phyloP scores from a whole-genome alignment of 2,329 filamentous ascomycete species.

The Cytospora piceicola region DNA sequence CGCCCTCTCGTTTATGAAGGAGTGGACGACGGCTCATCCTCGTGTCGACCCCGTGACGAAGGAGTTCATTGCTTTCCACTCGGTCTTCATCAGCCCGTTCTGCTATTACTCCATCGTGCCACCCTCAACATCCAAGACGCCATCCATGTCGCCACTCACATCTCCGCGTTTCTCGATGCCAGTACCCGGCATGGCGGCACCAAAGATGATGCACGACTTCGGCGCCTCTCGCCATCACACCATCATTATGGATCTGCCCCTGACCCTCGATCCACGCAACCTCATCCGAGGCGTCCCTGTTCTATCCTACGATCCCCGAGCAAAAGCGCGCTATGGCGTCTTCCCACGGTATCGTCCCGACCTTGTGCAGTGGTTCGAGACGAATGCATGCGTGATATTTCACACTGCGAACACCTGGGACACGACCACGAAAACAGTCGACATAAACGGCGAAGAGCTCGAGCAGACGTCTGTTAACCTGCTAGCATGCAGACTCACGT shows the following conservation, averaged over 20 bases:
- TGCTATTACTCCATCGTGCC: conserved; percentile 63
- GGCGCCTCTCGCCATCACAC: conserved; percentile 66
- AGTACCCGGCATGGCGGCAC: conserved; percentile 63
- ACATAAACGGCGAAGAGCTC: conserved; percentile 36
- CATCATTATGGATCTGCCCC: conserved; percentile 70
- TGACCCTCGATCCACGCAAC: conserved; percentile 67
- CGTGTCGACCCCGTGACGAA: conserved; percentile 67
- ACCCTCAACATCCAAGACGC: conserved; percentile 3
- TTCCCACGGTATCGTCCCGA: conserved; percentile 65
- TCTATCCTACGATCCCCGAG: conserved; percentile 62
- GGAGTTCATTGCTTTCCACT: conserved; percentile 70
- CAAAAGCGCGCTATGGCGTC: conserved; percentile 65
- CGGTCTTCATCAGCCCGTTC: conserved; percentile 66
- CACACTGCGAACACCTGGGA: conserved; percentile 76
- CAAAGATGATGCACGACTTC: conserved; percentile 80
- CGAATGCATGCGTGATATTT: conserved; percentile 69
- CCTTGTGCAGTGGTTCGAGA: conserved; percentile 68
- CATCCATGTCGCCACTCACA: conserved; percentile 14
- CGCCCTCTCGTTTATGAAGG: conserved; percentile 63
- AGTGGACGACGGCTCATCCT: conserved; percentile 73
- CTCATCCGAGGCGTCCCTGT: conserved; percentile 58
- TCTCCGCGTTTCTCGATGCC: conserved; percentile 52
- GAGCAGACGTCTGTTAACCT: conserved; percentile 54
- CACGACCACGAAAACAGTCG: conserved; percentile 29
- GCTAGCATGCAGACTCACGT: conserved; percentile 68